phyloP scores from a whole-genome alignment of 371 early-diverging fungal genomes.

The Rhizomucor miehei region DNA sequence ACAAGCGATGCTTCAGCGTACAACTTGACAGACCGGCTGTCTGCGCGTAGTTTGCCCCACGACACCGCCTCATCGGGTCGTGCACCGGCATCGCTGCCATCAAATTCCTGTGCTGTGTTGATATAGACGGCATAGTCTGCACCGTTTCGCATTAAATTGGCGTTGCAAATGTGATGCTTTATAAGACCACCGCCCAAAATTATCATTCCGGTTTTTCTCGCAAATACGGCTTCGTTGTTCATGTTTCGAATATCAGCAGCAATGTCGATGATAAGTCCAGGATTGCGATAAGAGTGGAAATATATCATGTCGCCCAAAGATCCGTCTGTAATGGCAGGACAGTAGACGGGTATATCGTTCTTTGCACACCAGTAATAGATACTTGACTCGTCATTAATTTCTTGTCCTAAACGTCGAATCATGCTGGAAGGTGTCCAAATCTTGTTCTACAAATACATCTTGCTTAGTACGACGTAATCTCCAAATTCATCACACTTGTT shows the following conservation, averaged over 20 bases:
- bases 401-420: conserved; percentile 94
- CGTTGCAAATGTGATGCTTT: conserved; percentile 99
- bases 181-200: conserved; percentile 99
- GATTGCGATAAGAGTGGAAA: conserved; percentile 94
- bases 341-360: conserved; percentile 98
- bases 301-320: conserved; percentile 99
- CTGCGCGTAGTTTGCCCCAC: conserved; percentile 98
- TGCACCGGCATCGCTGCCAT: conserved; percentile 99
- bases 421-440: conserved; percentile 95
- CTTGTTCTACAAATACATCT: conserved; percentile 47
- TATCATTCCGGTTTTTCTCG: conserved; percentile 95
- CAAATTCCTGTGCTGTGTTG: conserved; percentile 99
- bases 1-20: conserved; percentile 96
- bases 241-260: conserved; percentile 93
- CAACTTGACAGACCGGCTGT: conserved; percentile 88
- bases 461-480: background rate
- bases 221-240: conserved; percentile 94
- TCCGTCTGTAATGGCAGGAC: conserved; percentile 99
- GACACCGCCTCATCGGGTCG: conserved; percentile 98
- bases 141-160: conserved; percentile 99
- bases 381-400: conserved; percentile 91
- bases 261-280: conserved; percentile 95
- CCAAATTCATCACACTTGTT: too few relatives aligned
- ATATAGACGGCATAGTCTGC: conserved; percentile 98
- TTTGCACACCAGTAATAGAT: conserved; percentile 94